Base-by-base conservation (phyloP, 139 green algal species). In the Chlorella sp. region DNA sequence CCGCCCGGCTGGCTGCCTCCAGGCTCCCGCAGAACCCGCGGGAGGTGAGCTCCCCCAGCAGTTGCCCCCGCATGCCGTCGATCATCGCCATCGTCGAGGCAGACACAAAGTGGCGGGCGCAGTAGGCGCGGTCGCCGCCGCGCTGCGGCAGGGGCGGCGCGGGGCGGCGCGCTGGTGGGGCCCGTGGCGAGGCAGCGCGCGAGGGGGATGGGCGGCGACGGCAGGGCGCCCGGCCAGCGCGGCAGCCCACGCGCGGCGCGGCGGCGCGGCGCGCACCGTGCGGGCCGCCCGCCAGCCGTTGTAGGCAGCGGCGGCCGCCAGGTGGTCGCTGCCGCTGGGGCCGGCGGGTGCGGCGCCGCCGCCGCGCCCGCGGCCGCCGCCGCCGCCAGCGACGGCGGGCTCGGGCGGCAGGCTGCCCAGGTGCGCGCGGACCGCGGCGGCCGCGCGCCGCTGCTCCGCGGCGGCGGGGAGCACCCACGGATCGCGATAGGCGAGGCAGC, bases 41-140 rank as follows among this genome's bases (percentile, higher is more conserved):
- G 2, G 73, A 77, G 61, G 69, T 51, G 29, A 95, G 83, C 83
- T 94, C 89, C 17, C 72, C 74, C 62, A 91, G 53, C 63, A 94
- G 83, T 79, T 95, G 90, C 25, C 25, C 17, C 15, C 89, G 69
- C 89, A 95, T 94, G 62, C 90, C 88, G 59, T 89, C 67, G 8
- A 95, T 61, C 88, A 93, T 94, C 48, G 62, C 73, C 84, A 95
- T 83, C 45, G 87, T 93, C 40, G 75, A 86, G n/a, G 72, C 72
- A 60, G 66, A 87, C 33, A 95, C 36, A 74, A 84, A 92, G 75
- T 89, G 84, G 40, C n/a, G 27, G 21, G 65, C 38, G 59, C 77
- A 79, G 71, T 82, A 94, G 15, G 27, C n/a, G 3, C 71, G 67
- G 36, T 89, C 83, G 9, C 63, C 38, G 42, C 67, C 79, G 38